Conservation (phyloP, 768 basidiomycete genomes). For the Hydnum rufescens region DNA sequence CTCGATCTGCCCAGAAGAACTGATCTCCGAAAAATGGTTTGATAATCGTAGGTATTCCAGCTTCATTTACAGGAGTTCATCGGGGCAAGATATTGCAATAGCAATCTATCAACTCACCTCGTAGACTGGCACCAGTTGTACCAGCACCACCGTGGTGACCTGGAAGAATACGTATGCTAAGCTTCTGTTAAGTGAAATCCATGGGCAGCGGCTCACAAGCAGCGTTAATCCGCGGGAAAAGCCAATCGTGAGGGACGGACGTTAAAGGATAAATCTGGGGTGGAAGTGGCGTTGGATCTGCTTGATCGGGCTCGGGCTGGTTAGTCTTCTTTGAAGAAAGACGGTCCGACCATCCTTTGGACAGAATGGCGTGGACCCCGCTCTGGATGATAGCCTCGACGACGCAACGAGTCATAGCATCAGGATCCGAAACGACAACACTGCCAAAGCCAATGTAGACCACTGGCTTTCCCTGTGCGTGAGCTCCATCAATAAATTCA, state of each 20-base stretch:
- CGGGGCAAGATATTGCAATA: background rate
- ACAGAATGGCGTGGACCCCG: constrained; percentile 80
- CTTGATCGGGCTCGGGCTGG: constrained; percentile 24
- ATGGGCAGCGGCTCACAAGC: constrained; percentile 30
- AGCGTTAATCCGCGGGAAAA: constrained; percentile 86
- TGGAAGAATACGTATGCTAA: background rate
- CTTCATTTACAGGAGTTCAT: too few species aligned
- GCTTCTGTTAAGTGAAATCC: background rate
- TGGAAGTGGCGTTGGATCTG: constrained; percentile 51
- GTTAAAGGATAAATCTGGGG: constrained; percentile 66
- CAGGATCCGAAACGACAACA: constrained; percentile 91
- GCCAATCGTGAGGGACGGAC: constrained; percentile 88
- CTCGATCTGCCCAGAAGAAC: constrained; percentile 93
- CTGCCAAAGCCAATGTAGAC: constrained; percentile 98
- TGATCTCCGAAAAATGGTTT: constrained; percentile 97
- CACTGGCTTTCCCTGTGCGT: constrained; percentile 58
- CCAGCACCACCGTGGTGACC: constrained; percentile 90
- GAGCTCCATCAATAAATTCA: constrained; percentile 66
- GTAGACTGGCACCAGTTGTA: constrained; percentile 82
- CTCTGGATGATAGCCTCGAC: constrained; percentile 73
- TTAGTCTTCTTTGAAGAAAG: constrained; percentile 37
- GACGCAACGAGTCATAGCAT: constrained; percentile 76
- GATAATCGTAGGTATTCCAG: constrained; percentile 88
- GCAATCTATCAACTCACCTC: constrained; percentile 35
- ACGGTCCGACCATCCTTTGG: constrained; percentile 96